Evolutionary conservation across 1,284 basidiomycete genomes (phyloP).

Genomic region (Abortiporus biennis): DNA sequence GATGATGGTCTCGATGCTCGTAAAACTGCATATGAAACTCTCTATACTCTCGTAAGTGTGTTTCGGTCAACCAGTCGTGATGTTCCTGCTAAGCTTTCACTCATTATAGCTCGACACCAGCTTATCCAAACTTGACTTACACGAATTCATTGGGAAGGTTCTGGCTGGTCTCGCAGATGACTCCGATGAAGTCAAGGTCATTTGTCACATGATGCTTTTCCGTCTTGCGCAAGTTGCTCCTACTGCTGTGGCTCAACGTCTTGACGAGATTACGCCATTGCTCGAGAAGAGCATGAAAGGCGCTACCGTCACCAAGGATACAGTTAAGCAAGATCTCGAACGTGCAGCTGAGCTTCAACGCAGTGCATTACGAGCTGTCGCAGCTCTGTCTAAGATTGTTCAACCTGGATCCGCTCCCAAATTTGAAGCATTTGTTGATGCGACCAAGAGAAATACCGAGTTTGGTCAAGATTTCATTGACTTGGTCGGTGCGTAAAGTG

Average conservation of each 20-base stretch:
- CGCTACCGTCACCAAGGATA: slow-evolving; percentile 84
- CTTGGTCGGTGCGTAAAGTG: slow-evolving; percentile 28
- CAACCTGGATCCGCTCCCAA: slow-evolving; percentile 56
- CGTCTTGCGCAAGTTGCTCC: slow-evolving; percentile 84
- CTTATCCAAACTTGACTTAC: slow-evolving; percentile 78
- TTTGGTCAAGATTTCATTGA: slow-evolving; percentile 71
- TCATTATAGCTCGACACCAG: slow-evolving; percentile 77
- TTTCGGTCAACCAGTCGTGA: background rate
- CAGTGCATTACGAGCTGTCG: slow-evolving; percentile 81
- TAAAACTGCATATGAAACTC: slow-evolving; percentile 95
- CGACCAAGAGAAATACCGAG: slow-evolving; percentile 52
- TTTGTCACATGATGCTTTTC: slow-evolving; percentile 94
- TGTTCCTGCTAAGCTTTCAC: slow-evolving; percentile 2
- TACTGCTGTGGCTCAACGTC: slow-evolving; percentile 71
- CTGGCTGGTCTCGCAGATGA: slow-evolving; percentile 84
- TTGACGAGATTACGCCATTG: slow-evolving; percentile 82
- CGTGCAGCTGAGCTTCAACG: slow-evolving; percentile 88
- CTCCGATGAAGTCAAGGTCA: slow-evolving; percentile 94
- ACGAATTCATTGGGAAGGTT: slow-evolving; percentile 80
- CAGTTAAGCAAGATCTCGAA: slow-evolving; percentile 96
- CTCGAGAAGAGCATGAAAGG: slow-evolving; percentile 92
- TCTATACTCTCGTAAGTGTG: slow-evolving; percentile 82
- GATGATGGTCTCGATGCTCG: slow-evolving; percentile 93
- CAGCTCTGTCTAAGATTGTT: slow-evolving; percentile 72
- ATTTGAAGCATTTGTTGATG: slow-evolving; percentile 75